Evolutionary conservation across 2,329 filamentous ascomycete species (phyloP), one percentile per base, ranked within the genome.

Genomic region (Claviceps sp.): DNA sequence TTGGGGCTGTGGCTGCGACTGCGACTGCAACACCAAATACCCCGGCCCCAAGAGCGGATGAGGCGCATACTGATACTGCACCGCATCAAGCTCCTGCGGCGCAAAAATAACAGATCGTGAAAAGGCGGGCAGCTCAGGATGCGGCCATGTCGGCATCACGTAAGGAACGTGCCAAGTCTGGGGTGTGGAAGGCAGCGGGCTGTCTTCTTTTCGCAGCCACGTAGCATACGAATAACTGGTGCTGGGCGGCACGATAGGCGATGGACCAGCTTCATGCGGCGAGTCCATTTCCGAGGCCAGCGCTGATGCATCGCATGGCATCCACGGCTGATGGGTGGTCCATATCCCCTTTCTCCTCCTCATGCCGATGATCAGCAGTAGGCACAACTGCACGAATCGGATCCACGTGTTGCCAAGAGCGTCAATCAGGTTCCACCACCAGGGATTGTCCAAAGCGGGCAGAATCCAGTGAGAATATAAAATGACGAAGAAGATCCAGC

Each of bases 371-470:
- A 54, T 34, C 13, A 54, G 42, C 22, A 54, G 37, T 38, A 54
- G 13, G 14, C 37, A 24, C 5, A 54, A 30, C 47, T 54, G 50
- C 16, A 37, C 3, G 22, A 52, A 50, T 16, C 53, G 53, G 41
- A 54, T 43, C 53, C 53, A 54, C 18, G 53, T 54, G 20, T 54
- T 54, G 8, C 53, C 53, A 5, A 54, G 18, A 13, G 43, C 53
- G 26, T 54, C 53, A 20, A 54, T 24, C 16, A 54, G 37, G 42
- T 41, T 50, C 53, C 53, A 54, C 53, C 53, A 54, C 13, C 2
- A 44, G n/a, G 53, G 53, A 3, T 22, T 52, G 20, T 49, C 50
- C n/a, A 14, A 8, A 5, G 47, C 30, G 13, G 53, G 53, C 14
- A 54, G 47, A 45, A 54, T 52, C 50, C 50, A 54, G 6, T 24